Conservation (phyloP, 257 asterid genomes). For the Solanum pimpinellifolium region DNA sequence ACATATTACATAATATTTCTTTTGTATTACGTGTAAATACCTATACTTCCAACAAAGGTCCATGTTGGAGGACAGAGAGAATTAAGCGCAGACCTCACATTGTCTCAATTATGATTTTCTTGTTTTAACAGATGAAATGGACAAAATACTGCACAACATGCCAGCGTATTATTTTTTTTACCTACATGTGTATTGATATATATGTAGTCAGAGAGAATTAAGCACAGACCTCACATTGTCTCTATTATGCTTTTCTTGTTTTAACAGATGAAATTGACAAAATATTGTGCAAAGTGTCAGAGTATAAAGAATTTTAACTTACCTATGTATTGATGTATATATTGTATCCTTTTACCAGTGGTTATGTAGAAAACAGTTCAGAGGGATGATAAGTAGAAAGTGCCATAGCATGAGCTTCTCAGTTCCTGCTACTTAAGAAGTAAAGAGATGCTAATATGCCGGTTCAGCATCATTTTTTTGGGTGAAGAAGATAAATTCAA, state of each 20-base stretch:
- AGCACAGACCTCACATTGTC: not conserved
- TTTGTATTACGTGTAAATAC: not conserved
- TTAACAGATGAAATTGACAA: not conserved
- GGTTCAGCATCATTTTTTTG: not conserved
- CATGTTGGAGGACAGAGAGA: not conserved
- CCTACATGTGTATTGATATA: not conserved
- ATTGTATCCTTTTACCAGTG: not conserved
- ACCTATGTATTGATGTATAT: not conserved
- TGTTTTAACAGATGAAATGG: not conserved
- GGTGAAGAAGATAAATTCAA: not conserved
- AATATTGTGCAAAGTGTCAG: not conserved
- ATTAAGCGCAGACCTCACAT: not conserved
- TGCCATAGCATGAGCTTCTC: not conserved
- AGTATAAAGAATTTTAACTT: not conserved
- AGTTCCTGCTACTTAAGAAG: not conserved
- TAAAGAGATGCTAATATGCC: not conserved
- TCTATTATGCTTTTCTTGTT: not conserved
- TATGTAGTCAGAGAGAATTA: not conserved
- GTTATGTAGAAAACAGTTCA: not conserved
- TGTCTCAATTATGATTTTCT: not conserved
- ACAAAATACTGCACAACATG: not conserved
- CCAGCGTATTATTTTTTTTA: not conserved
- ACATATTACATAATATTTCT: not conserved
- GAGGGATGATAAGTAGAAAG: not conserved
- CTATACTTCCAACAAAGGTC: not conserved